Base-by-base conservation (phyloP, 805 yeast species). In the Candida pseudoglaebosa region DNA sequence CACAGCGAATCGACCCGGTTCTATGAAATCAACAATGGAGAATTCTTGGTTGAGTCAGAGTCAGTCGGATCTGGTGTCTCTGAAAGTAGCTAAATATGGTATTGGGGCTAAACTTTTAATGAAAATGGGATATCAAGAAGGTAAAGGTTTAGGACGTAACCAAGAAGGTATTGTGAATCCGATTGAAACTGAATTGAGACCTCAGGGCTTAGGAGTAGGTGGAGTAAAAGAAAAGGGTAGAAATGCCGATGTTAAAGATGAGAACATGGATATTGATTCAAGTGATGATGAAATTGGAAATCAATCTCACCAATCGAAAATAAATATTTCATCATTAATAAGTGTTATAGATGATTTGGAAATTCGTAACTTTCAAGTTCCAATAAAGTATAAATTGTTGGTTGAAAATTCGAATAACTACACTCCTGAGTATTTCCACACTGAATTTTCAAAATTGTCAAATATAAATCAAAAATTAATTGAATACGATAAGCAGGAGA, bases 81-180 rank as follows among this genome's bases (percentile, higher is more conserved):
- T 16, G 24, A 28, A 36, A 21, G 15, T 41, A 7, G 33, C 44
- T 12, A 45, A 45, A 35, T 89, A 90, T 54, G 98, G 98, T 5
- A 77, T 88, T 28, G 98, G 98, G 26, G 95, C 95, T 2, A 61
- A 72, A 36, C 62, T 91, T 36, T 58, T 91, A 63, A 70, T 78
- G 43, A 75, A 79, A 45, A 90, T 91, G 98, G 99, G 99, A 0
- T 90, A 86, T 59, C 71, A 73, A 5, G 75, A 75, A 29, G 98
- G 99, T 0, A 68, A 75, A 50, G 98, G 97, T 0, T 70, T 91
- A n/a, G 99, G 99, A 2, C 65, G 65, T 4, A 57, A 70, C 17
- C 77, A 80, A 1, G 73, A 73, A 36, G 99, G 99, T 32, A 87
- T 88, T 1, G 71, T 73, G 0, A 77, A 72, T n/a, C 97, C 98